Evolutionary conservation across 371 early-diverging fungal genomes (phyloP), one percentile per base, ranked within the genome.

Genomic region (Mortierella sp.): DNA sequence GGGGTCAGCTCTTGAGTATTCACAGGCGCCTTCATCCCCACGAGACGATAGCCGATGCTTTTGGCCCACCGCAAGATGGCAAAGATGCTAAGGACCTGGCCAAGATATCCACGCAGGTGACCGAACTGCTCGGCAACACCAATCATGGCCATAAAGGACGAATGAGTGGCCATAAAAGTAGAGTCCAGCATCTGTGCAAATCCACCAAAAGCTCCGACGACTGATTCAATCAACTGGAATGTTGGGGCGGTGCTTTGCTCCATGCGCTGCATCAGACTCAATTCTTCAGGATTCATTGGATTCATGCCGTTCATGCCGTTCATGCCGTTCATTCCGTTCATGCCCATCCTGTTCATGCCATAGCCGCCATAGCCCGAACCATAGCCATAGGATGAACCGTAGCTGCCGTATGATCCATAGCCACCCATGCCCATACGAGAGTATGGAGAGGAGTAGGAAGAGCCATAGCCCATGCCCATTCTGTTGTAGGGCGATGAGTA

Each of bases 121-220:
- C 96, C 95, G 75, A 97, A 93, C 80, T 98, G 98, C 64, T 98
- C 99, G 25, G 95, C 96, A 14, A 98, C 96, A 44, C 97, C 98
- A 23, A 97, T 91, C 89, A 98, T 95, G 43, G 97, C 97, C 97
- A 97, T 97, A 72, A 97, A 97, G 28, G 94, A 94, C 9, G 96
- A 95, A 82, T 97, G 96, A 0, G 99, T 97, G 19, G 99, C 98
- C 87, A 95, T 93, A 75, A 92, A 96, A 0, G 99, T 98, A 6
- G 96, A 95, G 66, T 97, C 98, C 21, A 98, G 87, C 98, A 98
- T 97, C 65, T 96, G 96, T 11, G 97, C 91, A 83, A 98, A 96
- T 11, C 98, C 98, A 25, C 95, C 96, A 87, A 98, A 97, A 0
- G 97, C 95, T 53, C 95, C 92, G 1, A 98, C 98, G 52, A 98